Evolutionary conservation across 257 asterid genomes (phyloP).

Genomic region (Datura wrightii): DNA sequence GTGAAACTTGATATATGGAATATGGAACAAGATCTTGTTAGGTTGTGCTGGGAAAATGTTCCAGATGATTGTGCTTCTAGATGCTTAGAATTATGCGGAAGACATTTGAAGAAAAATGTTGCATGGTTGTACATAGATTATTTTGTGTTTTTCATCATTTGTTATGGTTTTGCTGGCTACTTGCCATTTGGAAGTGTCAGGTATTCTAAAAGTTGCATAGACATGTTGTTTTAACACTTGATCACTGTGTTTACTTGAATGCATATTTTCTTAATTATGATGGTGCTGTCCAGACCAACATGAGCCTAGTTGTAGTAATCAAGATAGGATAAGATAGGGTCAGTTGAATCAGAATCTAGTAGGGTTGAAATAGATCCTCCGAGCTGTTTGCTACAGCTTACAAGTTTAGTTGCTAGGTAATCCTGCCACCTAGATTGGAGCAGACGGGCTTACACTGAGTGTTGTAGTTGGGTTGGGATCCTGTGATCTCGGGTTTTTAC

Average conservation of each 20-base stretch:
- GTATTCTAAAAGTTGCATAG: background rate
- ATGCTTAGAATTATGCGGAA: background rate
- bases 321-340: background rate
- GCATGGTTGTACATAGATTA: background rate
- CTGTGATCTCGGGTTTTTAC: background rate
- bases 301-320: constrained; percentile 1
- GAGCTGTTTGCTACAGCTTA: constrained; percentile 8
- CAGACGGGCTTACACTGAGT: constrained; percentile 17
- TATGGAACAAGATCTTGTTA: constrained; percentile 12
- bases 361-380: background rate
- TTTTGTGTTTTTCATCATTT: background rate
- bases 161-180: constrained; percentile 13
- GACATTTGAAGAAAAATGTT: constrained; percentile 4
- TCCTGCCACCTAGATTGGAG: background rate
- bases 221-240: background rate
- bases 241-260: constrained; percentile 23
- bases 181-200: constrained; percentile 18
- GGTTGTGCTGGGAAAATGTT: constrained; percentile 19
- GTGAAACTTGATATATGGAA: constrained; percentile 1
- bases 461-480: constrained; percentile 22
- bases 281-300: background rate
- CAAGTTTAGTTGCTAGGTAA: background rate
- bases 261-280: constrained; percentile 22
- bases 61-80: constrained; percentile 16
- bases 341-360: background rate